These are phyloP conservation scores for Picea abies DNA, from an alignment of 83 land plant genomes.

Conservation along the genomic window DNA sequence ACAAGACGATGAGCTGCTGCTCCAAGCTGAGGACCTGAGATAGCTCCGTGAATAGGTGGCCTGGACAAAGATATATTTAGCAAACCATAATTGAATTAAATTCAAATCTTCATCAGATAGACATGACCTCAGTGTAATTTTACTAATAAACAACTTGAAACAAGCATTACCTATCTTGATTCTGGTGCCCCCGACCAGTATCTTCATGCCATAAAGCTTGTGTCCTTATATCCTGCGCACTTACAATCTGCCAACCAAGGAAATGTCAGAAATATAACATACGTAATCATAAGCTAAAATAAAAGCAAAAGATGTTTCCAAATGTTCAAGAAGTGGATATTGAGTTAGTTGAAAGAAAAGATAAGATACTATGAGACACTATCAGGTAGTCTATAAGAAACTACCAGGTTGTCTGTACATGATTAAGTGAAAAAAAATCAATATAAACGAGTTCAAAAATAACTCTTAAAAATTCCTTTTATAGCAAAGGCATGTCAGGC, in stretches of 20 bases:
- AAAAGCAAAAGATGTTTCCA: background rate
- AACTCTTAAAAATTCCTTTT: too few species aligned
- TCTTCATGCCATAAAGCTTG: slow-evolving; percentile 76
- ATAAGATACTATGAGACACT: background rate
- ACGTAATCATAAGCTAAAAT: background rate
- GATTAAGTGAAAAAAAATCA: background rate
- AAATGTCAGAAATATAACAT: background rate
- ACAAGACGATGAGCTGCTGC: slow-evolving; percentile 70
- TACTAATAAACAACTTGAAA: background rate
- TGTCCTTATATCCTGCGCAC: slow-evolving; percentile 49
- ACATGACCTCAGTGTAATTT: background rate
- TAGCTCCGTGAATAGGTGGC: slow-evolving; percentile 42
- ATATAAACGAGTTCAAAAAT: too few species aligned
- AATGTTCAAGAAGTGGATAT: background rate
- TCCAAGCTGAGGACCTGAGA: slow-evolving; percentile 64
- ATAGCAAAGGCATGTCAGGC: too few species aligned
- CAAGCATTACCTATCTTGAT: slow-evolving; percentile 39
- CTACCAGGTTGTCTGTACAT: background rate
- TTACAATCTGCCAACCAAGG: slow-evolving; percentile 39
- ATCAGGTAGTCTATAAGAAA: background rate
- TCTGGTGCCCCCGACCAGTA: slow-evolving; percentile 41
- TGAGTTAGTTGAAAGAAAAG: background rate
- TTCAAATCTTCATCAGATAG: background rate
- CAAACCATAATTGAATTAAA: background rate
- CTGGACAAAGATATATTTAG: slow-evolving; percentile 22